These are phyloP conservation scores for Fusarium sp. DNA, from an alignment of 2,329 filamentous ascomycete species.

Conservation along the genomic window DNA sequence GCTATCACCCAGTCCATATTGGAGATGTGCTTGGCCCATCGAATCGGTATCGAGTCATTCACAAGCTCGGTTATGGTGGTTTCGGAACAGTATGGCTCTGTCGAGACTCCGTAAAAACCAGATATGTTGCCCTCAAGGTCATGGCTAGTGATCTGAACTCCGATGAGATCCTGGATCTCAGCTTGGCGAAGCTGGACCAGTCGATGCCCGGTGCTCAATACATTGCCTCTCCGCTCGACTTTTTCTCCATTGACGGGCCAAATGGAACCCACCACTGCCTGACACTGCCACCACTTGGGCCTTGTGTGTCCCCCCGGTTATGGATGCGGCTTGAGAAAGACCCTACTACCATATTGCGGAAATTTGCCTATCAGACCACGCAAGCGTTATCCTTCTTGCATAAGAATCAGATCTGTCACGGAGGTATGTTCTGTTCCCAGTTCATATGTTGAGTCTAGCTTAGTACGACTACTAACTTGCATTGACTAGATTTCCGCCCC, in stretches of 20 bases:
- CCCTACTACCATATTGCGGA: conserved; percentile 13
- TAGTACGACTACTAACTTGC: neutral
- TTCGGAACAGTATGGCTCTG: conserved; percentile 19
- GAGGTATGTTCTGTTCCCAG: conserved; percentile 15
- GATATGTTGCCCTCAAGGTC: conserved; percentile 1
- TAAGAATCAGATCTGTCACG: conserved; percentile 44
- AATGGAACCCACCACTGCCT: conserved; percentile 45
- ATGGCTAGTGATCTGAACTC: neutral
- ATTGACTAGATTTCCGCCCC: conserved; percentile 36
- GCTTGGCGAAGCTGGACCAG: neutral
- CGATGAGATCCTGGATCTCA: neutral
- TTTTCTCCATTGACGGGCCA: neutral
- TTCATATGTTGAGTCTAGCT: fast-evolving
- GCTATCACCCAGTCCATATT: conserved; percentile 20
- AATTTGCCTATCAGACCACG: conserved; percentile 32
- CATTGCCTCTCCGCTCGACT: neutral
- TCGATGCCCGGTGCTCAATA: neutral
- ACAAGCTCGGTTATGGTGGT: conserved; percentile 27
- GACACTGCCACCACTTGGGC: conserved; percentile 44
- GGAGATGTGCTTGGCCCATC: neutral
- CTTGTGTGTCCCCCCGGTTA: conserved; percentile 31
- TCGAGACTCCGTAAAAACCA: fast-evolving
- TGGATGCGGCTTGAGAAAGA: conserved; percentile 12
- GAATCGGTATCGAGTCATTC: conserved; percentile 2
- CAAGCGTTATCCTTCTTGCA: conserved; percentile 43